phyloP scores from a whole-genome alignment of 441 rosid species.

The Pelargonium myrrhifolium region DNA sequence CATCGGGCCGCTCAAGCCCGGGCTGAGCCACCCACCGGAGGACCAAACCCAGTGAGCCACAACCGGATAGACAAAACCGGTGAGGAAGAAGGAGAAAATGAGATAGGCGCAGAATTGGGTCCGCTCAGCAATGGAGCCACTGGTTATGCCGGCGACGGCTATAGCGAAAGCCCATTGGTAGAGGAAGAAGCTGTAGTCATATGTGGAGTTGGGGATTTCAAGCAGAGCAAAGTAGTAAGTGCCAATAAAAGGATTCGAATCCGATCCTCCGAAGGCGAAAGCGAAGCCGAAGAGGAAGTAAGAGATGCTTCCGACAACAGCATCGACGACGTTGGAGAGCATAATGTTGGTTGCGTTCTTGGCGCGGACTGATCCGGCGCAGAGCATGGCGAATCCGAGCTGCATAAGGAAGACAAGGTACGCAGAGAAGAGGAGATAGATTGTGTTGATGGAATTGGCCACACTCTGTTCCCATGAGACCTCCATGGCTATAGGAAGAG shows the following conservation, averaged over 20 bases:
- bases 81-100: conserved; percentile 61
- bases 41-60: conserved; percentile 82
- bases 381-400: conserved; percentile 86
- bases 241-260: conserved; percentile 59
- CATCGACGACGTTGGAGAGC: conserved; percentile 86
- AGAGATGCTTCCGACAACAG: conserved; percentile 71
- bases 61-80: conserved; percentile 72
- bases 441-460: conserved; percentile 37
- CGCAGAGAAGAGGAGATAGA: conserved; percentile 76
- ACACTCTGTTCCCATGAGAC: no score
- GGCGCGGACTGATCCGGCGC: conserved; percentile 80
- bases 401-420: conserved; percentile 81
- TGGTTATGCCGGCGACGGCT: conserved; percentile 72
- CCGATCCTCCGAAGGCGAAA: conserved; percentile 57
- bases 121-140: conserved; percentile 75
- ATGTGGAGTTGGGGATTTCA: conserved; percentile 35
- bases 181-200: conserved; percentile 55
- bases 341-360: conserved; percentile 77
- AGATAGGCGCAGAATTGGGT: conserved; percentile 75
- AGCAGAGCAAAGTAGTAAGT: conserved; percentile 49
- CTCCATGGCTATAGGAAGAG: no score
- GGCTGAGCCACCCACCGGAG: conserved; percentile 58
- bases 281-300: conserved; percentile 76
- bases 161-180: conserved; percentile 88
- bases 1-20: conserved; percentile 32